Evolutionary conservation across 139 green algal genomes (phyloP), one percentile per base, ranked within the genome.

Genomic region (Chlorella sp.): DNA sequence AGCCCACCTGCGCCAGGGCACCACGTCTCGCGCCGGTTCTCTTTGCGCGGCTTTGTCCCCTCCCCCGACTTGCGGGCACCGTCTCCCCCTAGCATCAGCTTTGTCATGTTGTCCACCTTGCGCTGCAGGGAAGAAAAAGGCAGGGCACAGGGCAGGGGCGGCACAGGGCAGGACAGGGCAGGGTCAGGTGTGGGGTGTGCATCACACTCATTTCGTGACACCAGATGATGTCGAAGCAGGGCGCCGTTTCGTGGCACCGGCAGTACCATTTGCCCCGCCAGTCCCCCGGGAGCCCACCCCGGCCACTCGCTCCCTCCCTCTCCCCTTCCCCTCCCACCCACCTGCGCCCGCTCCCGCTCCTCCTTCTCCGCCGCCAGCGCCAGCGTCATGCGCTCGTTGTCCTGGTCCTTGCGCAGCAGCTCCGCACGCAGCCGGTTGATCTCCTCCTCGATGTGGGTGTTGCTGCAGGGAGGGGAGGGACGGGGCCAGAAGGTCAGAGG

Each of bases 361-460:
- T 91, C 89, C 90, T 95, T 95, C 90, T 98, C 96, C 88, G 96
- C 93, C 61, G 93, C 93, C 19, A 94, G 93, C 91, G 96, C 91
- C 66, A 97, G 88, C 92, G 96, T 94, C 61, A 97, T 90, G 15
- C 94, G 92, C 89, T 97, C 93, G 73, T 96, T 96, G 86, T 98
- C 95, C 89, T 98, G 96, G 91, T 98, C 96, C 48, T 92, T 94
- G 73, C 95, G 95, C 88, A 98, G 93, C 90, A 98, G 94, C 91
- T 94, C 91, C 16, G 91, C 92, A 14, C 96, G 92, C 90, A 94
- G 68, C 34, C 93, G 90, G 15, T 88, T 89, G 89, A 97, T 97
- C 85, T 98, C 93, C 69, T 91, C 90, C 85, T 95, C 92, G 75
- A 97, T 92, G 39, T 96, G 89, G 12, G 90, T 91, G 61, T 91